Conservation (phyloP, 2,329 filamentous ascomycete genomes). For the Coleophoma crateriformis region DNA sequence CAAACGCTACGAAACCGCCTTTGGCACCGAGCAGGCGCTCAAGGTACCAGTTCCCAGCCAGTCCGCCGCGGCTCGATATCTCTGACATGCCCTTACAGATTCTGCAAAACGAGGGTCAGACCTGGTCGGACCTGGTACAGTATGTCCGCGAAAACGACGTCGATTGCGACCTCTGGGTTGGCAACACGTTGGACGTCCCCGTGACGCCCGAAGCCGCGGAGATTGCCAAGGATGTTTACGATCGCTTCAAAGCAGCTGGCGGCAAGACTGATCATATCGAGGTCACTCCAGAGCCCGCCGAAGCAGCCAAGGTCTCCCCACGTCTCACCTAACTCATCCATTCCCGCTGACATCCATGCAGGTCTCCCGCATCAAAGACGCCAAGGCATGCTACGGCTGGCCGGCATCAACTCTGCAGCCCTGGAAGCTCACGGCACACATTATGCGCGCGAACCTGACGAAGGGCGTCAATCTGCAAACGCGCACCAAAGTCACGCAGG, state of each 20-base stretch:
- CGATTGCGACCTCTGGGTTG: constrained; percentile 15
- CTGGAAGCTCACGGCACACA: constrained; percentile 50
- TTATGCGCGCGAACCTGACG: constrained; percentile 40
- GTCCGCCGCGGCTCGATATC: background rate
- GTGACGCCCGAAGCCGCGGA: constrained; percentile 8
- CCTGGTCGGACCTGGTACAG: constrained; percentile 8
- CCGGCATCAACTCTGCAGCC: constrained; percentile 35
- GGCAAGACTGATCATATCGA: constrained; percentile 11
- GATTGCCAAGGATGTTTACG: background rate
- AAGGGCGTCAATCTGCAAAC: constrained; percentile 44
- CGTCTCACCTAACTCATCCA: background rate
- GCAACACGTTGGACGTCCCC: constrained; percentile 14
- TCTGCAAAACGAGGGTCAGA: constrained; percentile 9
- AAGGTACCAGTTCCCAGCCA: constrained; percentile 19
- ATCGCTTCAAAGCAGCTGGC: constrained; percentile 7
- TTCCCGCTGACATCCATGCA: background rate
- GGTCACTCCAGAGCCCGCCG: constrained; percentile 9
- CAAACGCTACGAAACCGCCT: constrained; percentile 20
- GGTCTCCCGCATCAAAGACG: constrained; percentile 3
- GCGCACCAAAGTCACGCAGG: constrained; percentile 34
- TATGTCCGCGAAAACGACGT: constrained; percentile 11
- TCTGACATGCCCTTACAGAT: constrained; percentile 2
- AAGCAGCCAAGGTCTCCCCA: constrained; percentile 5
- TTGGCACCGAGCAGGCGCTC: constrained; percentile 27
- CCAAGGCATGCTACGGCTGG: background rate